Percentiles rank a stretch among this genome's conserved stretches.
phyloP scores from a whole-genome alignment of 768 basidiomycete species.

The Exidia glandulosa region DNA sequence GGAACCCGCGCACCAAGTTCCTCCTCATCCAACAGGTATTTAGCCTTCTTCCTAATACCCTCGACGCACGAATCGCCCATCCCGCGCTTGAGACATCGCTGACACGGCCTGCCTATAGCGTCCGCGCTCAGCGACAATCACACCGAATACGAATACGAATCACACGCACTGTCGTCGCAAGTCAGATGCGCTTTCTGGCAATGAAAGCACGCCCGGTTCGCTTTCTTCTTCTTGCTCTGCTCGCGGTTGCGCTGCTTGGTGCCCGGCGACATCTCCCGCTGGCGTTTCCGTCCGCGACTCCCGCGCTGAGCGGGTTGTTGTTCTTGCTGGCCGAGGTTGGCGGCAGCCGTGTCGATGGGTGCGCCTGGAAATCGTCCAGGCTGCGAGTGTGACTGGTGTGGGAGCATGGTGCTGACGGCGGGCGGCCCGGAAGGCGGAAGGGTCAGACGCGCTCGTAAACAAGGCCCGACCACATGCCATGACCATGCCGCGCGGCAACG shows the following conservation, averaged over 20 bases:
- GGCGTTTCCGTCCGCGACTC: neutral
- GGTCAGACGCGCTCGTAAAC: no score
- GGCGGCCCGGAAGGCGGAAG: no score
- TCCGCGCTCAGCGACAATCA: conserved; percentile 12
- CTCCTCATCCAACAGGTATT: conserved; percentile 89
- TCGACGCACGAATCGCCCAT: conserved; percentile 83
- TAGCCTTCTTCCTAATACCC: conserved; percentile 95
- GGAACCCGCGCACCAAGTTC: conserved; percentile 64
- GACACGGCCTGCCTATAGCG: conserved; percentile 80
- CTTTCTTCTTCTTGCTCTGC: conserved; percentile 80
- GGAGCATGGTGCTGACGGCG: no score
- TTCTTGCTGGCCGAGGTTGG: neutral
- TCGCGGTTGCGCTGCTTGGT: neutral
- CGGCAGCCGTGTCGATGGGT: neutral
- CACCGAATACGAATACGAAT: conserved; percentile 4
- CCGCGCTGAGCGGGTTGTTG: neutral
- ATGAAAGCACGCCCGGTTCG: conserved; percentile 84
- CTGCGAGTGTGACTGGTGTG: neutral
- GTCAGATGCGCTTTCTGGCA: conserved; percentile 97
- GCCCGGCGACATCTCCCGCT: neutral
- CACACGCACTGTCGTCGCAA: conserved; percentile 83
- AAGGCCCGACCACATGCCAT: no score
- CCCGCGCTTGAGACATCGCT: conserved; percentile 89
- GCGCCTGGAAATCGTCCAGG: no score
- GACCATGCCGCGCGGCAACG: no score